A percentile compares a stretch with the other conserved stretches of the same genome.
Evolutionary conservation across 2,329 filamentous ascomycete species (phyloP).

Genomic region (Fusarium haematococcum): DNA sequence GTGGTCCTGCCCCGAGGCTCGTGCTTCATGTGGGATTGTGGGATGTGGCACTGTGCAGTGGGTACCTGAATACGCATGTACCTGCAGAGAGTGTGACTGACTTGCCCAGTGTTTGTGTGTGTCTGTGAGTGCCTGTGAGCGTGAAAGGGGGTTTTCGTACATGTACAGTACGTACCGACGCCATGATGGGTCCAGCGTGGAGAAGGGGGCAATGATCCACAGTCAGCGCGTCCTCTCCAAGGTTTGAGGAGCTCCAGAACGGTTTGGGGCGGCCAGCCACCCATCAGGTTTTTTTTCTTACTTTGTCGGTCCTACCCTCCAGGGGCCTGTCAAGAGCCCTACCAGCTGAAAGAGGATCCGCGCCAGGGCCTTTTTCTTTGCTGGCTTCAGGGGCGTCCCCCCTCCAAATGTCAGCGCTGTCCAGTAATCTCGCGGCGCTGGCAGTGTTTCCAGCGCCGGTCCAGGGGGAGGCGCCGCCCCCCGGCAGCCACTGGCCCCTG

Average conservation of each 20-base stretch:
- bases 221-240: conserved; percentile 13
- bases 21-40: conserved; percentile 14
- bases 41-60: conserved; percentile 26
- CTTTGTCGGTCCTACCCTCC: neutral
- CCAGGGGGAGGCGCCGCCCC: conserved; percentile 44
- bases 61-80: neutral
- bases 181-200: conserved; percentile 37
- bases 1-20: conserved; percentile 8
- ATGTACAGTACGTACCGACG: neutral
- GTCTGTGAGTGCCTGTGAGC: conserved; percentile 2
- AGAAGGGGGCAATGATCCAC: conserved; percentile 37
- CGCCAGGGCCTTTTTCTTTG: conserved; percentile 31
- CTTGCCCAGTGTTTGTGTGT: neutral
- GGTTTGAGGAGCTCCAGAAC: conserved; percentile 3
- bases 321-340: conserved; percentile 22
- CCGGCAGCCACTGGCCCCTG: conserved; percentile 37
- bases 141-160: conserved; percentile 22
- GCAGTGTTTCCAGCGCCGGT: conserved; percentile 27
- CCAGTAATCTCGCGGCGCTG: conserved; percentile 21
- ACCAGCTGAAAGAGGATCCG: conserved; percentile 43
- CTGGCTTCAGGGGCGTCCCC: conserved; percentile 25
- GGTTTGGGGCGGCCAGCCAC: conserved; percentile 11
- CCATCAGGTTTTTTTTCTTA: conserved; percentile 11
- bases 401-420: conserved; percentile 23
- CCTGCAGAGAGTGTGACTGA: conserved; percentile 10